These are phyloP conservation scores for Trichoderma sp. DNA, from an alignment of 2,329 filamentous ascomycete species.

Conservation along the genomic window DNA sequence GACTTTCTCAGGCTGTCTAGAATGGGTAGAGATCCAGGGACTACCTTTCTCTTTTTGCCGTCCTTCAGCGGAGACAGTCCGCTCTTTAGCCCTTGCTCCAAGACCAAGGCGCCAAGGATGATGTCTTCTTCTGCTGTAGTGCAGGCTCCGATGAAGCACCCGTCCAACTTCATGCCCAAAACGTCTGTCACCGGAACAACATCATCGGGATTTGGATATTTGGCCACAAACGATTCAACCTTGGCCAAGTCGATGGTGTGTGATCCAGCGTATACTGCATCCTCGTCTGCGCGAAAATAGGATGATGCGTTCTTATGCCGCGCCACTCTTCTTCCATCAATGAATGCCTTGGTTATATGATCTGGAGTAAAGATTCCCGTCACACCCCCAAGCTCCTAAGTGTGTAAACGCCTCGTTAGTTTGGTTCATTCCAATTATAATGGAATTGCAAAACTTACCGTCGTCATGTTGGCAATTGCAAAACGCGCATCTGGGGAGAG, in stretches of 20 bases:
- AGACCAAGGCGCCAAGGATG: conserved; percentile 38
- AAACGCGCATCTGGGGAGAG: conserved; percentile 44
- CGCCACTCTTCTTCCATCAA: conserved; percentile 31
- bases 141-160: conserved; percentile 45
- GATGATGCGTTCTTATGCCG: conserved; percentile 31
- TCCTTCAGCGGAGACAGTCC: conserved; percentile 28
- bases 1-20: conserved; percentile 31
- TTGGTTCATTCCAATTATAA: background rate
- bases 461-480: conserved; percentile 47
- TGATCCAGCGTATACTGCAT: conserved; percentile 35
- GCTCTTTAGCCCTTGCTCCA: conserved; percentile 36
- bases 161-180: conserved; percentile 35
- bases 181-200: conserved; percentile 38
- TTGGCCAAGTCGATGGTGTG: conserved; percentile 37
- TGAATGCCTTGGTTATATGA: conserved; percentile 32
- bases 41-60: conserved; percentile 37
- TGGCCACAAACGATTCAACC: conserved; percentile 37
- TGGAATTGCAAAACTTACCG: conserved; percentile 19
- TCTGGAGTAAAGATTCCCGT: conserved; percentile 40
- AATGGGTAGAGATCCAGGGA: conserved; percentile 39
- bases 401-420: background rate
- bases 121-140: conserved; percentile 44
- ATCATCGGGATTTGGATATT: conserved; percentile 41
- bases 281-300: conserved; percentile 39
- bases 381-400: conserved; percentile 38